Base-by-base conservation (phyloP, 441 rosid species). In the Gossypium gossypioides region DNA sequence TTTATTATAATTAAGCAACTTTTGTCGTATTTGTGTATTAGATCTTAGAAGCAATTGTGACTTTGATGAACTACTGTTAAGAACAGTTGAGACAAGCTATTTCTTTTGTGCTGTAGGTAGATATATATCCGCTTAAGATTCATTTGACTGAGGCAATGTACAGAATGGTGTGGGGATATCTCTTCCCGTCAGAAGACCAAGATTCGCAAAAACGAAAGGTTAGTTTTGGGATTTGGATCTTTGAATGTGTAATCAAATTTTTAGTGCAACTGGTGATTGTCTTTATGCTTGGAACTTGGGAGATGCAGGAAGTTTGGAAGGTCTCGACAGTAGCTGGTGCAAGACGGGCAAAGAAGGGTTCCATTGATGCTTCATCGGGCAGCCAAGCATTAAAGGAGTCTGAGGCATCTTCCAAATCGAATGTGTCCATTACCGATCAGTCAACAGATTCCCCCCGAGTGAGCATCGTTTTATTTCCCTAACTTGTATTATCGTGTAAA, bases 161-260 rank as follows among this genome's bases (percentile, higher is more conserved):
- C 85, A 86, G 86, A 84, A 89, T 87, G 95, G 89, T 92, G 95
- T 95, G 97, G 98, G 92, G 81, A 73, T 95, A 95, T 78, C 81
- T 95, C 72, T 95, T 95, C 77, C 98, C 96, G 18, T 94, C 86
- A 81, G 98, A 95, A 76, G 97, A 92, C 62, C 98, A 92, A 80
- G 97, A 95, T 86, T 92, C 97, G 46, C 98, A 89, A 74, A 80
- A 97, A 68, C 89, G 99, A 61, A 94, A 92, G 96, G 99, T 91
- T 55, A 69, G 74, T 34, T 71, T 16, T 71, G 72, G 59, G 58
- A 69, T 68, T 58, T 68, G 18, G 29, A 71, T 24, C 52, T 65
- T 77, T 19, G 44, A 74, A 58, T 72, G 61, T 68, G 24, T 75
- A 46, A 67, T 58, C 19, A 57, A 68, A 56, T 18, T 63, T 54